phyloP scores from a whole-genome alignment of 768 basidiomycete genomes.

The Russula sp. region DNA sequence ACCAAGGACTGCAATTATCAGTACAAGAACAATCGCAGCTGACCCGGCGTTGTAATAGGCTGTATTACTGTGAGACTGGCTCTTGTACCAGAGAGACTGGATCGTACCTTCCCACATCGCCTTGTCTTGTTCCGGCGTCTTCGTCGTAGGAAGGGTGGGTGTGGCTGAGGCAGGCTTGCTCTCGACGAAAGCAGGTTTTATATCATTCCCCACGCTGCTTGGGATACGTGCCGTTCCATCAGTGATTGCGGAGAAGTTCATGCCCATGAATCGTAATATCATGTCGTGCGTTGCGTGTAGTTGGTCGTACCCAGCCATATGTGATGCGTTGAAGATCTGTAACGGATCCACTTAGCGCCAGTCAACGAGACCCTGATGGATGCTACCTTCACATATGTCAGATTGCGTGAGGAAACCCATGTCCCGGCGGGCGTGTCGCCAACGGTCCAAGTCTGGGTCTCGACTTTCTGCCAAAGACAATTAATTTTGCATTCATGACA shows the following conservation, averaged over 20 bases:
- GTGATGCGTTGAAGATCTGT: conserved; percentile 87
- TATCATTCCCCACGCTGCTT: conserved; percentile 66
- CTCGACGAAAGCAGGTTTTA: conserved; percentile 59
- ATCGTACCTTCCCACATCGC: conserved; percentile 85
- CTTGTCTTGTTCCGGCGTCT: conserved; percentile 71
- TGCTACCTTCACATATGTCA: conserved; percentile 86
- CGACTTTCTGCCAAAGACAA: conserved; percentile 43
- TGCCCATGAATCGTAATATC: conserved; percentile 96
- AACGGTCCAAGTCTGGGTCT: conserved; percentile 71
- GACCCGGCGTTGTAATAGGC: conserved; percentile 96
- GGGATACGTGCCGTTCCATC: conserved; percentile 79
- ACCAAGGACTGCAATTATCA: conserved; percentile 63
- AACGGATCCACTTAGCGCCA: not conserved
- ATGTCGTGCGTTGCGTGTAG: conserved; percentile 91
- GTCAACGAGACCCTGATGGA: not conserved
- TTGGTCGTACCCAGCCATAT: conserved; percentile 90
- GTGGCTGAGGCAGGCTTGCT: conserved; percentile 36
- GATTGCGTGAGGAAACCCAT: conserved; percentile 84
- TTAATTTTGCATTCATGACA: not conserved
- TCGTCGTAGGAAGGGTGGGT: conserved; percentile 38
- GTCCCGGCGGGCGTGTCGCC: conserved; percentile 74
- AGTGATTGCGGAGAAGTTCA: conserved; percentile 76
- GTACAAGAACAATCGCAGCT: conserved; percentile 72
- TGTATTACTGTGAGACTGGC: conserved; percentile 28
- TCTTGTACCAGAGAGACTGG: not conserved